Conservation (phyloP, 495 filamentous ascomycete genomes). For the Penicillium parvum region DNA sequence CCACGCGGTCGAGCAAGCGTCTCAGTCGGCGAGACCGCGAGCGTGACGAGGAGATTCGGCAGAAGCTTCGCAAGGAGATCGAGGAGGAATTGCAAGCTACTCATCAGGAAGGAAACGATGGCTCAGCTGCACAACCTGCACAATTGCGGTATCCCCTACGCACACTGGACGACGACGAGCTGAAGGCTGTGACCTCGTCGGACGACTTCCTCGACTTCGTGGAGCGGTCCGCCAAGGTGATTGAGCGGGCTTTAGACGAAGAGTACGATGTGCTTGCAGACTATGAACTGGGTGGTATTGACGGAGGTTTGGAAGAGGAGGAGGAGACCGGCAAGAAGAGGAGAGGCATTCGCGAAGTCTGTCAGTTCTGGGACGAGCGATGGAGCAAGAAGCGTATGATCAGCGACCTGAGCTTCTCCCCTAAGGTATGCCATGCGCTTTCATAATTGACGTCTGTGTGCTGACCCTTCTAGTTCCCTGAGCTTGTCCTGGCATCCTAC, state of each 20-base stretch:
- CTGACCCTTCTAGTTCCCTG: slow-evolving; percentile 60
- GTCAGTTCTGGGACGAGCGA: slow-evolving; percentile 88
- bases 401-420: slow-evolving; percentile 86
- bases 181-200: slow-evolving; percentile 84
- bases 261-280: slow-evolving; percentile 93
- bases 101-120: slow-evolving; percentile 52
- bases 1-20: slow-evolving; percentile 52
- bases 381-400: slow-evolving; percentile 98
- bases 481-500: slow-evolving; percentile 88
- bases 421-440: slow-evolving; percentile 56
- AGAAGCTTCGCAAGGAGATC: slow-evolving; percentile 81
- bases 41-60: slow-evolving; percentile 81
- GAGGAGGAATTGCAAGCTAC: slow-evolving; percentile 81
- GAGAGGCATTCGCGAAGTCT: slow-evolving; percentile 77
- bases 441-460: not conserved
- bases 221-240: slow-evolving; percentile 91
- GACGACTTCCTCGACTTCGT: slow-evolving; percentile 94
- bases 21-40: slow-evolving; percentile 71
- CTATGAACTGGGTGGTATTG: slow-evolving; percentile 71
- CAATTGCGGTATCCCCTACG: slow-evolving; percentile 71
- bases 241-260: slow-evolving; percentile 90
- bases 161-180: slow-evolving; percentile 76
- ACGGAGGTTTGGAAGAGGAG: slow-evolving; percentile 74
- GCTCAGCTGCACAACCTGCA: slow-evolving; percentile 39
- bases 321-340: slow-evolving; percentile 77